Conservation (phyloP, 129 eudicot genomes). For the Arctium lappa region DNA sequence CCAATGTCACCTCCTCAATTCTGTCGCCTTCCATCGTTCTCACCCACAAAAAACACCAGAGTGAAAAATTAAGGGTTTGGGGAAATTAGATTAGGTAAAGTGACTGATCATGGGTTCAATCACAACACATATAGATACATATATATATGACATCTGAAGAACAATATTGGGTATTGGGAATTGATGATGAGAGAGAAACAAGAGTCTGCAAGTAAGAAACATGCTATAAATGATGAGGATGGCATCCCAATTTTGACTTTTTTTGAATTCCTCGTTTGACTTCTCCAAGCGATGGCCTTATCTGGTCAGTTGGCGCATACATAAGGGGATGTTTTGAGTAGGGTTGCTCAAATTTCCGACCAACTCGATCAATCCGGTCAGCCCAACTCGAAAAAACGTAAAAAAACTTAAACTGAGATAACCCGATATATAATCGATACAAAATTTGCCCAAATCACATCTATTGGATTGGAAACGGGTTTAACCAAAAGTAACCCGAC, state of each 20-base stretch:
- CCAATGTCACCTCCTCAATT: constrained; percentile 32
- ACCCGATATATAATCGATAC: too few species aligned
- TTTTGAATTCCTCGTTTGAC: neutral
- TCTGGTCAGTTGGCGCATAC: neutral
- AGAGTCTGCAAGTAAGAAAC: neutral
- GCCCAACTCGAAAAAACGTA: too few species aligned
- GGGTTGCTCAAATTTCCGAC: too few species aligned
- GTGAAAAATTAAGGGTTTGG: constrained; percentile 23
- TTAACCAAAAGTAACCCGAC: too few species aligned
- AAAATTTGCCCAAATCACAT: too few species aligned
- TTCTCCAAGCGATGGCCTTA: neutral
- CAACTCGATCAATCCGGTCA: too few species aligned
- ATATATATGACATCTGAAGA: neutral
- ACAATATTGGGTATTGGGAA: neutral
- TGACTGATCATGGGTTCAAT: constrained; percentile 19
- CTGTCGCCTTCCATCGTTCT: constrained; percentile 35
- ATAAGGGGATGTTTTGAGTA: too few species aligned
- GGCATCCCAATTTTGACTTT: constrained; percentile 17
- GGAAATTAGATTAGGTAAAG: constrained; percentile 37
- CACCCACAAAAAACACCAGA: constrained; percentile 11
- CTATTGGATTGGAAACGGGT: too few species aligned
- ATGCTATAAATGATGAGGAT: neutral
- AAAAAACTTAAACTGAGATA: too few species aligned
- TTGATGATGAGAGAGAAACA: constrained; percentile 14
- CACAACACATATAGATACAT: neutral